Conservation (phyloP, 345 rosid genomes). For the Citrus reticulata region DNA sequence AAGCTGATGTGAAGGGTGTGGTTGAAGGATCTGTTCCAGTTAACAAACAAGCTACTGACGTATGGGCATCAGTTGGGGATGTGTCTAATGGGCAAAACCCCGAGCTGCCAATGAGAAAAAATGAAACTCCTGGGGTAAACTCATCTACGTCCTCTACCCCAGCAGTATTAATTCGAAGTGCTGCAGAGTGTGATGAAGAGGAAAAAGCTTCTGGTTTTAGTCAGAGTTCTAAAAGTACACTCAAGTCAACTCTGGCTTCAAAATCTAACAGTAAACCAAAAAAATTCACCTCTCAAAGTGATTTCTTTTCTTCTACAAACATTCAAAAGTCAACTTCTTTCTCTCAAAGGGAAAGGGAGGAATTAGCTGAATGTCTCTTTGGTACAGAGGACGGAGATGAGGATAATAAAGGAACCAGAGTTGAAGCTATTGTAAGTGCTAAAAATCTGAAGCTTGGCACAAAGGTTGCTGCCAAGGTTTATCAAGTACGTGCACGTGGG, state of each 20-base stretch:
- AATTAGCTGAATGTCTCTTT: not conserved
- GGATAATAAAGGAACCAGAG: slow-evolving; percentile 16
- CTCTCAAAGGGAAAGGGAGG: slow-evolving; percentile 14
- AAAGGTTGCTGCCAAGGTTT: slow-evolving; percentile 56
- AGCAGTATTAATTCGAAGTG: slow-evolving; percentile 70
- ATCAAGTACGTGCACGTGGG: slow-evolving; percentile 66
- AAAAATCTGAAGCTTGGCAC: slow-evolving; percentile 64
- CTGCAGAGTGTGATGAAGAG: slow-evolving; percentile 81
- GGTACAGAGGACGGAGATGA: not conserved
- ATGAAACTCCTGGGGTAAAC: slow-evolving; percentile 9
- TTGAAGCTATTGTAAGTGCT: slow-evolving; percentile 25
- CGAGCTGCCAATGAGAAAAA: slow-evolving; percentile 15
- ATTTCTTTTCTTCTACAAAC: slow-evolving; percentile 14
- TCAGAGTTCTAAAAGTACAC: slow-evolving; percentile 27
- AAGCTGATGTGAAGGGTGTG: slow-evolving; percentile 18
- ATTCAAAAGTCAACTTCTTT: slow-evolving; percentile 13
- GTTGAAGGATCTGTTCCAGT: slow-evolving; percentile 34
- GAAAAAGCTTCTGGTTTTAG: slow-evolving; percentile 41
- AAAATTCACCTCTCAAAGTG: slow-evolving; percentile 10
- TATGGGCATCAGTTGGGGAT: slow-evolving; percentile 39
- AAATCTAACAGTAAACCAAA: slow-evolving; percentile 23
- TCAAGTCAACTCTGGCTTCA: slow-evolving; percentile 24
- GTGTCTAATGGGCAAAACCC: slow-evolving; percentile 36
- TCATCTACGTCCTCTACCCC: slow-evolving; percentile 40
- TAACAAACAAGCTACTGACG: slow-evolving; percentile 33